Evolutionary conservation across 345 rosid species (phyloP).

Genomic region (Microthlaspi erraticum): DNA sequence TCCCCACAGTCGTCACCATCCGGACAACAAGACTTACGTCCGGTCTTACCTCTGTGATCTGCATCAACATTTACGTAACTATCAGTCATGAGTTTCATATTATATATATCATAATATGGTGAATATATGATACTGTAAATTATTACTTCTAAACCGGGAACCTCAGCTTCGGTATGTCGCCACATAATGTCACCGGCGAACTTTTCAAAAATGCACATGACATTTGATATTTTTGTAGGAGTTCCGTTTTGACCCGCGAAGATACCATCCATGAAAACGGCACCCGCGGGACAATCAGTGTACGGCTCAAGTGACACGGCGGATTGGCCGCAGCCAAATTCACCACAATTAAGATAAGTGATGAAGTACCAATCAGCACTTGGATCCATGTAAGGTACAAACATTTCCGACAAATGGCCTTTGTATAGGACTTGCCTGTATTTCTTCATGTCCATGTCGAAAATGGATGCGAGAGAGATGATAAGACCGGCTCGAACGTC

Average conservation of each 20-base stretch:
- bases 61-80: background rate
- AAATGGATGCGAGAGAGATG: conserved; percentile 57
- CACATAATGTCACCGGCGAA: conserved; percentile 54
- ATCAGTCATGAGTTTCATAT: background rate
- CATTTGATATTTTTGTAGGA: conserved; percentile 43
- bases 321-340: conserved; percentile 52
- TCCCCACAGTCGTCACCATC: conserved; percentile 55
- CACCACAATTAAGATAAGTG: conserved; percentile 55
- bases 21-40: conserved; percentile 50
- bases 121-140: background rate
- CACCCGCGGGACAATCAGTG: conserved; percentile 58
- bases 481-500: conserved; percentile 57
- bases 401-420: conserved; percentile 58
- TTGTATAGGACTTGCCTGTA: conserved; percentile 56
- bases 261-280: conserved; percentile 53
- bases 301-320: conserved; percentile 55
- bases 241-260: conserved; percentile 54
- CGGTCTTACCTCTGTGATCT: background rate
- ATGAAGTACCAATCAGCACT: conserved; percentile 52
- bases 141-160: conserved; percentile 28
- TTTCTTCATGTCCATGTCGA: conserved; percentile 47
- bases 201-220: conserved; percentile 60
- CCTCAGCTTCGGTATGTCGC: conserved; percentile 44
- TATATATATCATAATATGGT: background rate
- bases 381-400: conserved; percentile 62